Base-by-base conservation (phyloP, 2,329 filamentous ascomycete species). In the Aspergillus novoparasiticus region DNA sequence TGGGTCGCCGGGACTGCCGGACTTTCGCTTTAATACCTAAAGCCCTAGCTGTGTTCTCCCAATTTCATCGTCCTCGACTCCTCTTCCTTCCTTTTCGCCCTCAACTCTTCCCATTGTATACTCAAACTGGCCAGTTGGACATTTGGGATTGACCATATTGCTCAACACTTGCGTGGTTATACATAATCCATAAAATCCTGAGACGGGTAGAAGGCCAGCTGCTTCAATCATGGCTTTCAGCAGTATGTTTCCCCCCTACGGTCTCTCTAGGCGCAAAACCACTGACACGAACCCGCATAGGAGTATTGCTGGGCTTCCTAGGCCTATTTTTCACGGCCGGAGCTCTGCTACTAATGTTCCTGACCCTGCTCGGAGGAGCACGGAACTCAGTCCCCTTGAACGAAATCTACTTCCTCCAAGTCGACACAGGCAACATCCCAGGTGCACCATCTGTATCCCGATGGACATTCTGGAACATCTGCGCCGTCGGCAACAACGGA, bases 401-500 rank as follows among this genome's bases (percentile, higher is more conserved):
- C 77, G 81, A 88, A 63, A 93, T 93, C 68, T 97, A 93, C 80
- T 97, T 97, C 83, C 87, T 98, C 36, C 84, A 90, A 74, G 92
- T 92, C 71, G 86, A 91, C 74, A 97, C 94, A 0, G 82, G 81
- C 36, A 87, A 84, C 73, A 93, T 96, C 73, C 82, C 85, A 3
- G 89, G 89, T 55, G 89, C 92, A 14, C 86, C 89, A 58, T 66
- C 83, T 57, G 71, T 85, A 21, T 89, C 92, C 14, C 89, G 94
- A 80, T 98, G 94, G 94, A 96, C 93, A 41, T 96, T 90, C 80
- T 95, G 96, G 84, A 89, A 91, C 77, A 83, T 96, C 65, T 96
- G 94, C 80, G 87, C 89, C 58, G 82, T 82, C 34, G 81, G 80
- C 65, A 86, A 65, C 41, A 77, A 80, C 54, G 83, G 83, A 34